These are phyloP conservation scores for Mycena latifolia DNA, from an alignment of 768 basidiomycete genomes.

Conservation along the genomic window DNA sequence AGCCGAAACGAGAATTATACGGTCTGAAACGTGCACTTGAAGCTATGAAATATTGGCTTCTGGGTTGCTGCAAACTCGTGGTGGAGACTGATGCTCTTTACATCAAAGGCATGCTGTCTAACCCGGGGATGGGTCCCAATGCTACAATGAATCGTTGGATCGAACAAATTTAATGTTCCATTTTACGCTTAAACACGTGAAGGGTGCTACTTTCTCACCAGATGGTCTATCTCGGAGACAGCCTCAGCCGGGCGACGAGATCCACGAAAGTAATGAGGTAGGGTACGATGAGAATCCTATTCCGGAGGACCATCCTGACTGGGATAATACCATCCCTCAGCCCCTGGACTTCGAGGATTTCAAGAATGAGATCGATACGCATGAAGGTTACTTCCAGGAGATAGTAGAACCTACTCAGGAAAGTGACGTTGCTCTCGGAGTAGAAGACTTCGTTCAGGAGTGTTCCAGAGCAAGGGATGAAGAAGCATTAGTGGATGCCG, in stretches of 20 bases:
- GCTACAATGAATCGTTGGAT: slow-evolving; percentile 39
- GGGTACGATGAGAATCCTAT: background rate
- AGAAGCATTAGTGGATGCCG: too few species aligned
- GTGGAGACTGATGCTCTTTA: slow-evolving; percentile 36
- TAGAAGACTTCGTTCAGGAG: too few species aligned
- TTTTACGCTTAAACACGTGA: background rate
- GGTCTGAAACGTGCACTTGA: background rate
- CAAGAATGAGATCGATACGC: too few species aligned
- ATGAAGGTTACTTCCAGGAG: too few species aligned
- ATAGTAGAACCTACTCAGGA: too few species aligned
- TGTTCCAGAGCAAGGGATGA: too few species aligned
- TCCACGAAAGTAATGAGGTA: background rate
- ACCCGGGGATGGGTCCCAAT: slow-evolving; percentile 33
- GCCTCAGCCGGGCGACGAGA: background rate
- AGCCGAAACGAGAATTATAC: background rate
- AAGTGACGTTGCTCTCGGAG: too few species aligned
- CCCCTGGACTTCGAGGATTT: too few species aligned
- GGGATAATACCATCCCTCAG: background rate
- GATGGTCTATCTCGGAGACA: background rate
- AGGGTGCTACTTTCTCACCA: background rate
- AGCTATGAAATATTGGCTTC: background rate
- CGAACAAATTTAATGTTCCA: slow-evolving; percentile 12
- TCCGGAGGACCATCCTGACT: background rate
- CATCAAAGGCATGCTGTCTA: slow-evolving; percentile 30
- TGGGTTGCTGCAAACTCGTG: background rate